A percentile compares a stretch with the other conserved stretches of the same genome.
Evolutionary conservation across 495 filamentous ascomycete genomes (phyloP).

Genomic region (Aspergillus carlsbadensis): DNA sequence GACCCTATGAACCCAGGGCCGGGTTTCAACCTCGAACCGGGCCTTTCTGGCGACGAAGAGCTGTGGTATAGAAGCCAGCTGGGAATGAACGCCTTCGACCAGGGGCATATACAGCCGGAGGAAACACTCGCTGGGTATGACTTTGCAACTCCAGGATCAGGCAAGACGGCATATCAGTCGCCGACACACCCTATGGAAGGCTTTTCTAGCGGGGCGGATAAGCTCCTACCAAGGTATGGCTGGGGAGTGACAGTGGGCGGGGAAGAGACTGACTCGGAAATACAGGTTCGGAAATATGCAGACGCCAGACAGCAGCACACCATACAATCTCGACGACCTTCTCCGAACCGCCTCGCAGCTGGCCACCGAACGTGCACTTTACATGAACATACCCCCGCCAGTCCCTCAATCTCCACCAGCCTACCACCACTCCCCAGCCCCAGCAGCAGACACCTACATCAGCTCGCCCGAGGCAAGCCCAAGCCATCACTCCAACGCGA

Average conservation of each 20-base stretch:
- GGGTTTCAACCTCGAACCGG: slow-evolving; percentile 5
- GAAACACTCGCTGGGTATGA: not conserved
- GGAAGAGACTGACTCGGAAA: not conserved
- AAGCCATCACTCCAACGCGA: slow-evolving; percentile 20
- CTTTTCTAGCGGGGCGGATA: slow-evolving; percentile 4
- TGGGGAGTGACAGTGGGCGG: not conserved
- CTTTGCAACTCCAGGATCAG: not conserved
- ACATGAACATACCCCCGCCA: slow-evolving; percentile 28
- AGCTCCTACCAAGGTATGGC: slow-evolving; percentile 14
- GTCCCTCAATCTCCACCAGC: not conserved
- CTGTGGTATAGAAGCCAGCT: slow-evolving; percentile 11
- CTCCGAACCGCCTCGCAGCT: slow-evolving; percentile 24
- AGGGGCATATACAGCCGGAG: not conserved
- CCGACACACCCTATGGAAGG: not conserved
- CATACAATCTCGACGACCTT: slow-evolving; percentile 12
- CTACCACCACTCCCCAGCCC: slow-evolving; percentile 1
- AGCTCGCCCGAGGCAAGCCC: slow-evolving; percentile 24
- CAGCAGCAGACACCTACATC: slow-evolving; percentile 19
- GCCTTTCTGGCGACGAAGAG: slow-evolving; percentile 3
- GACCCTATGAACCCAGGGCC: slow-evolving; percentile 7
- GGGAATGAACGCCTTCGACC: slow-evolving; percentile 2
- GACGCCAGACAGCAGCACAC: not conserved
- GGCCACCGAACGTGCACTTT: slow-evolving; percentile 37
- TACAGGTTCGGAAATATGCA: slow-evolving; percentile 10
- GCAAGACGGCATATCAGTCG: not conserved